These are phyloP conservation scores for Aspergillus conjunctus DNA, from an alignment of 495 filamentous ascomycete genomes.

Conservation along the genomic window DNA sequence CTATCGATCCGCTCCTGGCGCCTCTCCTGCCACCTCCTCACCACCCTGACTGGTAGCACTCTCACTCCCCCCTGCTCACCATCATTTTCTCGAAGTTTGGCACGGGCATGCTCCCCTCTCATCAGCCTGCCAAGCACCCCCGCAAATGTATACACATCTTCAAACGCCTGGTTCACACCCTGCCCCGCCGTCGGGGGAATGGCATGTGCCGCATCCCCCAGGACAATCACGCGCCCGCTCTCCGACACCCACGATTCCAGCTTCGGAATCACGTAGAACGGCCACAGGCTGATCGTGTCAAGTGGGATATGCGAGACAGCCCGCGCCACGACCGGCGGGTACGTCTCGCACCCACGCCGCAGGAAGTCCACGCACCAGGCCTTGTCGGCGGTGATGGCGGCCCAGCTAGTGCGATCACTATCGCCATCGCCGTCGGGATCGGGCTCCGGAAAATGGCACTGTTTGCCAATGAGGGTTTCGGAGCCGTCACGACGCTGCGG, in stretches of 20 bases:
- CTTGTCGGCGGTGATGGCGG: too few relatives aligned
- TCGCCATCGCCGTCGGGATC: conserved; percentile 42
- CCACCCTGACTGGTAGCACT: too few relatives aligned
- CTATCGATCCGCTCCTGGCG: too few relatives aligned
- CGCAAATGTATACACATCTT: conserved; percentile 40
- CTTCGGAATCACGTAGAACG: conserved; percentile 44
- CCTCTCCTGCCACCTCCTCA: too few relatives aligned
- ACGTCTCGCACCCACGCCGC: conserved; percentile 29
- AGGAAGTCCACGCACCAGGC: conserved; percentile 39
- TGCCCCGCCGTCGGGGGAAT: conserved; percentile 50
- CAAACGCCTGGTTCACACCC: conserved; percentile 46
- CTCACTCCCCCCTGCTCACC: too few relatives aligned
- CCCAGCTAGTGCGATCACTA: conserved; percentile 25
- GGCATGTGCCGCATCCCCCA: conserved; percentile 53
- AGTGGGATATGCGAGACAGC: conserved; percentile 34
- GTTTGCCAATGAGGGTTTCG: conserved; percentile 47
- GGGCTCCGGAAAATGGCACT: conserved; percentile 34
- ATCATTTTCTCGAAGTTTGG: too few relatives aligned
- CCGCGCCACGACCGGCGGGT: conserved; percentile 38
- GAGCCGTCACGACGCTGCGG: conserved; percentile 48
- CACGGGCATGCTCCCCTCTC: too few relatives aligned
- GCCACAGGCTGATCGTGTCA: conserved; percentile 41
- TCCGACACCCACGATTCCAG: conserved; percentile 41
- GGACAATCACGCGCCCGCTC: conserved; percentile 36
- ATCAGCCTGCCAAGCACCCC: conserved; percentile 16